phyloP scores from a whole-genome alignment of 306 rosid genomes.

The Fragaria ananassa region DNA sequence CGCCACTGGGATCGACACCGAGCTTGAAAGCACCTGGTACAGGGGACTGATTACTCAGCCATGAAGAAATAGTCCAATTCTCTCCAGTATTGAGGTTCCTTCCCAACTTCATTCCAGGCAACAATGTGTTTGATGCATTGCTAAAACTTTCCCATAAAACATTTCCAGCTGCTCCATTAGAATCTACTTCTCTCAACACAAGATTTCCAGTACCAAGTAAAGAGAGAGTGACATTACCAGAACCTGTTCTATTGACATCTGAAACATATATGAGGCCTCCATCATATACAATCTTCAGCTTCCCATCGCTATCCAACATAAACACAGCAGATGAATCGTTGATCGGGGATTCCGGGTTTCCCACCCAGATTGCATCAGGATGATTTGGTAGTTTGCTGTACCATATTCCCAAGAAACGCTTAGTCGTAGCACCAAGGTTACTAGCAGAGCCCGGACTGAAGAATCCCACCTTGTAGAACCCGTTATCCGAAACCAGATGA shows the following conservation, averaged over 20 bases:
- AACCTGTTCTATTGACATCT: conserved; percentile 2
- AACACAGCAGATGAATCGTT: conserved; percentile 12
- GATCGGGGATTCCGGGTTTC: conserved; percentile 16
- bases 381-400: conserved; percentile 21
- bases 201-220: conserved; percentile 18
- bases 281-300: conserved; percentile 14
- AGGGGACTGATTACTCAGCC: conserved; percentile 27
- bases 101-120: conserved; percentile 28
- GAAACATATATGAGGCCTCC: conserved; percentile 14
- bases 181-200: conserved; percentile 12
- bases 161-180: conserved; percentile 6
- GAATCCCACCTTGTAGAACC: conserved; percentile 23
- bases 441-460: conserved; percentile 21
- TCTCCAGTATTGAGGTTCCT: conserved; percentile 11
- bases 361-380: conserved; percentile 32
- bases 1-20: conserved; percentile 19
- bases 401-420: conserved; percentile 26
- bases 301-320: conserved; percentile 13
- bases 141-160: conserved; percentile 23
- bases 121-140: conserved; percentile 21
- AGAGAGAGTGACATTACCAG: conserved; percentile 24
- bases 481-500: conserved; percentile 15
- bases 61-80: conserved; percentile 22
- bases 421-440: background rate
- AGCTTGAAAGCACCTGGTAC: conserved; percentile 27